Conservation (phyloP, 768 basidiomycete genomes). For the Tricholoma sp. region DNA sequence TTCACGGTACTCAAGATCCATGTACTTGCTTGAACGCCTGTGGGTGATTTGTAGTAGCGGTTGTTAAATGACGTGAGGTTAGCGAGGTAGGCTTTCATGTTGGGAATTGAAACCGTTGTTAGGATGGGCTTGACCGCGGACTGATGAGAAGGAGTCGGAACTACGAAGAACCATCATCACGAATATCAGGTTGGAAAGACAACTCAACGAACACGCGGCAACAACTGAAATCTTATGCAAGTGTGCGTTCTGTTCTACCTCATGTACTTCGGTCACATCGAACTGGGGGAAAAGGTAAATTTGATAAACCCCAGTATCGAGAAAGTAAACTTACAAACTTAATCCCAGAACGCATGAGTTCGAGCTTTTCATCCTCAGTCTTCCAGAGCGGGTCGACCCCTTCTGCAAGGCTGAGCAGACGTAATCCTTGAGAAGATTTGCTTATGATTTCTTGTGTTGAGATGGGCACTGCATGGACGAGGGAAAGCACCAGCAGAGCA, state of each 20-base stretch:
- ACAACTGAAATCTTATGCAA: conserved; percentile 14
- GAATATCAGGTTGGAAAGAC: background rate
- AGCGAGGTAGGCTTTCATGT: conserved; percentile 24
- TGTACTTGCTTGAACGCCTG: conserved; percentile 27
- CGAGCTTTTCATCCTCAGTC: conserved; percentile 33
- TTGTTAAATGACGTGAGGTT: conserved; percentile 30
- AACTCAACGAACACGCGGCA: conserved; percentile 22
- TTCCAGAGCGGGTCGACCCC: conserved; percentile 35
- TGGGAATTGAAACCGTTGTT: conserved; percentile 17
- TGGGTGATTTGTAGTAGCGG: conserved; percentile 26
- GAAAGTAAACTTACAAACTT: conserved; percentile 28
- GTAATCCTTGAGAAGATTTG: conserved; percentile 30
- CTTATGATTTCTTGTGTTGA: conserved; percentile 26
- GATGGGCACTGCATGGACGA: conserved; percentile 25
- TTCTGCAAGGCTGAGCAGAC: conserved; percentile 32
- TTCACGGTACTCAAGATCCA: conserved; percentile 27
- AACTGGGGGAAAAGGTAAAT: conserved; percentile 22
- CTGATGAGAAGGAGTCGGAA: conserved; percentile 23
- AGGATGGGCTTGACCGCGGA: conserved; percentile 18
- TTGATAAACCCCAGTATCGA: background rate
- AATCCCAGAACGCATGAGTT: conserved; percentile 26
- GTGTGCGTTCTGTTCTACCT: conserved; percentile 21
- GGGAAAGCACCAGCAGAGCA: conserved; percentile 18
- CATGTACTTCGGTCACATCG: conserved; percentile 37
- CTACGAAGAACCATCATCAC: conserved; percentile 5